Base-by-base conservation (phyloP, 352 stramenopile species). In the Globisporangium apiculatum region DNA sequence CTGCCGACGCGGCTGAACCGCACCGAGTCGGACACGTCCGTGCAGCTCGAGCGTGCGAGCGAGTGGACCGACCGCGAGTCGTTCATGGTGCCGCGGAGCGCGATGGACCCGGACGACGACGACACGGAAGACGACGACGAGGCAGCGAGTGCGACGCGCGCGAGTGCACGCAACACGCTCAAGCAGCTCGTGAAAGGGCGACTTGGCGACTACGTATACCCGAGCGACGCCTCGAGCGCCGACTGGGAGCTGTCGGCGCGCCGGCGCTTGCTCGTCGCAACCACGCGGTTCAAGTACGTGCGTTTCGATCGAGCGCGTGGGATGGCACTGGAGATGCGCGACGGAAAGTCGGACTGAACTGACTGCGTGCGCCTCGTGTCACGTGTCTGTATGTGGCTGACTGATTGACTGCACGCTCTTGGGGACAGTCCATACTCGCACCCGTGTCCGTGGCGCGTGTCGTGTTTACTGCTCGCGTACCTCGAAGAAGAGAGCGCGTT, bases 401-500 rank as follows among this genome's bases (percentile, higher is more conserved):
- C 42, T n/a, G 11, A 17, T 46, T 40, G 36, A 43, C 11, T 24
- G 14, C 43, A 10, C 41, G n/a, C 4, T 65, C 35, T 45, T 52
- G 11, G 53, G n/a, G 15, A 17, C 42, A 91, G 83, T 38, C 80
- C 73, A 17, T 91, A 79, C 36, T 87, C 79, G 2, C 78, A 92
- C 52, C 80, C 83, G 45, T 89, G 79, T 51, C 72, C 80, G 1
- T 92, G 83, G 83, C 67, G 75, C 61, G 76, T 88, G 2, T 69
- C 65, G 17, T 89, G 80, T 40, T 55, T 92, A 24, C 62, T 92
- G 9, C 57, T 92, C 31, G 80, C 80, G 0, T 92, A 92, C 35
- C 64, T 90, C 5, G 83, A 92, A 55, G 83, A 92, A 74, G 83
- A 90, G 38, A 85, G 66, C 10, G 72, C 76, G 4, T 92, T 92